Evolutionary conservation across 768 basidiomycete genomes (phyloP), one percentile per base, ranked within the genome.

Genomic region (Hirschioporus abietinus): DNA sequence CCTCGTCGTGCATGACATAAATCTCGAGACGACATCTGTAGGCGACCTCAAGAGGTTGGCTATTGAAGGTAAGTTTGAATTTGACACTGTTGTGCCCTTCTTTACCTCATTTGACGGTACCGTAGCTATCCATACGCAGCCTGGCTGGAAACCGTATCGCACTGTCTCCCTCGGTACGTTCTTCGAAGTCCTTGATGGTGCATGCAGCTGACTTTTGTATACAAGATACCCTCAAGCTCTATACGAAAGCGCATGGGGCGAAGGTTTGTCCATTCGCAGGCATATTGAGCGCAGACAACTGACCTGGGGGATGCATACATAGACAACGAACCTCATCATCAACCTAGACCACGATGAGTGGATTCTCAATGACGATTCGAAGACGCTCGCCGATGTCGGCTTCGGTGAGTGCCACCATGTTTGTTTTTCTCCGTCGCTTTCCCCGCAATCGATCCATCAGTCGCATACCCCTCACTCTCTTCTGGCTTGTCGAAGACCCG

Each of bases 301-400:
- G 36, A 35, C 26, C 52, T 25, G 61, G 58, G 27, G 60, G 30
- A 58, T 35, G 59, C 18, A 12, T 36, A 27, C 26, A 18, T 72
- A 98, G 96, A 96, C 96, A 1, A 92, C 92, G 35, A 99, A 99
- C 78, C 83, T 99, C 30, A 98, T 99, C 77, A 98, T 99, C 74
- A 99, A 99, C 76, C 84, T 99, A 66, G 95, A 97, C 73, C 86
- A 96, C 72, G 96, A 99, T 66, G 92, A 94, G 9, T 96, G 95
- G 92, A 92, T 98, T 68, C 77, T 95, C 18, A 78, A 85, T 61
- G 87, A 94, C 69, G 89, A 89, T 57, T 74, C 74, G 8, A 85
- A 83, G 72, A 81, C 79, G 0, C 82, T 99, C n/a, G 86, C 81
- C 1, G 85, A 88, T 4, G 76, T 85, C 36, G 94, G 90, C 20